These are phyloP conservation scores for Candida sanyaensis DNA, from an alignment of 1,139 yeast genomes.

Conservation along the genomic window DNA sequence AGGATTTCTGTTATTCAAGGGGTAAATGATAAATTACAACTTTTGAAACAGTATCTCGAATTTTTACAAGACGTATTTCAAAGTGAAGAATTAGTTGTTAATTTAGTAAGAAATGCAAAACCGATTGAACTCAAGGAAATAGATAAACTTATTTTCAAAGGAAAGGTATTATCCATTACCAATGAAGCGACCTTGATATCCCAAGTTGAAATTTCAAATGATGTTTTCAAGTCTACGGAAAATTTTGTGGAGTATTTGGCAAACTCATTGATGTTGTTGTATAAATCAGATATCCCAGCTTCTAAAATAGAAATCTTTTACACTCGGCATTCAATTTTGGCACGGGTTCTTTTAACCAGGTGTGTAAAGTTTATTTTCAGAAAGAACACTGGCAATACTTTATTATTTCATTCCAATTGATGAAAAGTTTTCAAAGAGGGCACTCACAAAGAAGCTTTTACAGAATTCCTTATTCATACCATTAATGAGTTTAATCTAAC, in stretches of 20 bases:
- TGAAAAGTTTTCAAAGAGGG: slow-evolving; percentile 31
- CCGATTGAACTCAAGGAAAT: slow-evolving; percentile 29
- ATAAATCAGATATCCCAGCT: neutral
- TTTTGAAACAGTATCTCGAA: slow-evolving; percentile 10
- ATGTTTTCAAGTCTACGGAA: slow-evolving; percentile 20
- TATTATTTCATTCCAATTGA: slow-evolving; percentile 14
- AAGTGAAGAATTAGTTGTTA: slow-evolving; percentile 18
- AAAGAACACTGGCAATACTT: slow-evolving; percentile 23
- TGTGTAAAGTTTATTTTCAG: slow-evolving; percentile 27
- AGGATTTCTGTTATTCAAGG: slow-evolving; percentile 14
- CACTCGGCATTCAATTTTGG: slow-evolving; percentile 27
- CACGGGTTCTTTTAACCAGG: slow-evolving; percentile 16
- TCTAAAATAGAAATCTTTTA: slow-evolving; percentile 22
- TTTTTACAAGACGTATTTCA: slow-evolving; percentile 20
- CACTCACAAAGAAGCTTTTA: slow-evolving; percentile 15
- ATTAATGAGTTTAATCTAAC: slow-evolving; percentile 7
- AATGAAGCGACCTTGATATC: slow-evolving; percentile 22
- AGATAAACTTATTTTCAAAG: slow-evolving; percentile 40
- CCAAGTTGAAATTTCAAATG: slow-evolving; percentile 13
- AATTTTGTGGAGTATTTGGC: slow-evolving; percentile 25
- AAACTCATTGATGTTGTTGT: slow-evolving; percentile 15
- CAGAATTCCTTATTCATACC: slow-evolving; percentile 3
- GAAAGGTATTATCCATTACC: slow-evolving; percentile 26
- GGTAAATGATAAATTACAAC: slow-evolving; percentile 1
- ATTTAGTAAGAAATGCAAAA: slow-evolving; percentile 12